Evolutionary conservation across 108 stramenopile species (phyloP), one percentile per base, ranked within the genome.

Genomic region (Seminavis robusta): DNA sequence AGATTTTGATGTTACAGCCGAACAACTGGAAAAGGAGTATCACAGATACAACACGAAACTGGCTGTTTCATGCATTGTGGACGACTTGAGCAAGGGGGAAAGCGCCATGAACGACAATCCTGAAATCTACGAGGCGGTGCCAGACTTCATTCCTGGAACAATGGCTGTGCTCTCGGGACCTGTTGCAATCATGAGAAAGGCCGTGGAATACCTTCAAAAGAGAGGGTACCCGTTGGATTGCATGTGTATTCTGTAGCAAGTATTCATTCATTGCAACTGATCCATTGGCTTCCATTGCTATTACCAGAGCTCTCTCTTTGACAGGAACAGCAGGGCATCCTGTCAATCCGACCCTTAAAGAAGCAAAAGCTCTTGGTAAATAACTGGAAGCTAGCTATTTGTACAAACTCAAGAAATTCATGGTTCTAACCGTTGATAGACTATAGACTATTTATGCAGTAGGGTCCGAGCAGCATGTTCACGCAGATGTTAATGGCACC

Each of bases 81-180:
- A 77, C 41, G 77, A 72, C 29, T 36, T 48, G 20, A 4, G 11
- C 9, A n/a, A 53, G 8, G 40, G 30, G 7, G n/a, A 19, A n/a
- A 66, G 70, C 49, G 52, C 69, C 29, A 39, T 87, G 56, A 68
- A 62, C 31, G 74, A 67, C 37, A 83, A 81, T 59, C 43, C 34
- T 31, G 79, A 82, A 42, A 52, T 87, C 10, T 71, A 62, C 19
- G 65, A 69, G 23, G 65, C 75, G 4, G 70, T 83, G 36, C 86
- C 86, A 2, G 80, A 79, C 39, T 87, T 81, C 53, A 61, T 45
- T 46, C 70, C 74, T 8, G 86, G 86, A n/a, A 83, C 81, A 3
- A 87, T 87, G 86, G 85, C 81, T 37, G 80, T 86, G 16, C 48
- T 86, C 21, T 49, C 65, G 4, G 85, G 85, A 26, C 85, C 85